Evolutionary conservation across 768 basidiomycete genomes (phyloP).

Genomic region (Kockovaella imperatae): DNA sequence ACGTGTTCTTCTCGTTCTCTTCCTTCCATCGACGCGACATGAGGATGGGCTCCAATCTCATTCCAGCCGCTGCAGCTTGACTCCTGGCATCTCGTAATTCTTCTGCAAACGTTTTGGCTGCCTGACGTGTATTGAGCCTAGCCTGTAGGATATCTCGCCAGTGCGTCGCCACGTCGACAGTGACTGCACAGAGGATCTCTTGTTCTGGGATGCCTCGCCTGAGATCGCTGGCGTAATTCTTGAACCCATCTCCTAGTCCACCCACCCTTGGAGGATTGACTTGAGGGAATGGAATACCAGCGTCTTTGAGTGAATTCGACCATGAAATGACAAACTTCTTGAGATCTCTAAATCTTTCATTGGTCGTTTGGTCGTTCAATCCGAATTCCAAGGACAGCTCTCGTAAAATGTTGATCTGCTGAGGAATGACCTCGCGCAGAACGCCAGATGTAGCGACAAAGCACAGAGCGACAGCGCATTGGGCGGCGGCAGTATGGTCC

Average conservation of each 20-base stretch:
- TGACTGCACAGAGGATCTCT: conserved; percentile 14
- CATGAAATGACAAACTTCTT: conserved; percentile 20
- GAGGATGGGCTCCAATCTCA: no score
- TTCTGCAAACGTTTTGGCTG: no score
- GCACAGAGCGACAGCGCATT: conserved; percentile 9
- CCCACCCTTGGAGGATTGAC: conserved; percentile 9
- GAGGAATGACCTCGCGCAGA: conserved; percentile 5
- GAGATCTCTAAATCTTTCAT: conserved; percentile 8
- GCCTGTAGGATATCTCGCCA: conserved; percentile 16
- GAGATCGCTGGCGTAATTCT: conserved; percentile 15
- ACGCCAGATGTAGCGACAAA: conserved; percentile 8
- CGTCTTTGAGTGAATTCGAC: conserved; percentile 25
- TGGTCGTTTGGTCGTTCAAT: not conserved
- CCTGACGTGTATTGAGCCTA: conserved; percentile 4
- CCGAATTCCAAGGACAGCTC: conserved; percentile 15
- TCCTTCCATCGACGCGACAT: no score
- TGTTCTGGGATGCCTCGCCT: conserved; percentile 21
- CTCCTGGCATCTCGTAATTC: no score
- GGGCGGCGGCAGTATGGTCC: not conserved
- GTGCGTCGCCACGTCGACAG: conserved; percentile 10
- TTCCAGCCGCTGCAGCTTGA: no score
- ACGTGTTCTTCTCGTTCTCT: no score
- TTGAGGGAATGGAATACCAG: conserved; percentile 13
- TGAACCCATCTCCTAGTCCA: conserved; percentile 15
- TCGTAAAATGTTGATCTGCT: conserved; percentile 1